A percentile compares a stretch with the other conserved stretches of the same genome.
Conservation (phyloP, 257 asterid genomes). For the Nicotiana sylvestris region DNA sequence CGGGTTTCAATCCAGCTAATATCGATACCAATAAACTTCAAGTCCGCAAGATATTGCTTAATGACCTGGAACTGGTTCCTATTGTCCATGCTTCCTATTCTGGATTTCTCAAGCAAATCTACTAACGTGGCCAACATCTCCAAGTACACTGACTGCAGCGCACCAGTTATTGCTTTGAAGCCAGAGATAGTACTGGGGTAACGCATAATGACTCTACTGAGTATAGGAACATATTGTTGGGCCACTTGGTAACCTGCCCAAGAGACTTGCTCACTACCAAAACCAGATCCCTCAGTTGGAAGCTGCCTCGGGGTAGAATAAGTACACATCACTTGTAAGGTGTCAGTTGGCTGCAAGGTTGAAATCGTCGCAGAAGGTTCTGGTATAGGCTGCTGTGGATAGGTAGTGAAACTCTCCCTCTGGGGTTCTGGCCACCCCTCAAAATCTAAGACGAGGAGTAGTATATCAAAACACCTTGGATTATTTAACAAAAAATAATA, state of each 20-base stretch:
- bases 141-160: background rate
- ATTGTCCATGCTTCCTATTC: background rate
- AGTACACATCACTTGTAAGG: background rate
- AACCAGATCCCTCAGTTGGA: background rate
- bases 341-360: background rate
- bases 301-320: constrained; percentile 1
- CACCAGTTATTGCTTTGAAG: background rate
- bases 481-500: background rate
- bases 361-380: background rate
- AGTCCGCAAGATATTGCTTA: background rate
- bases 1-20: constrained; percentile 10
- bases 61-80: background rate
- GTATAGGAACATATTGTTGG: constrained; percentile 8
- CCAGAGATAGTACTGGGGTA: constrained; percentile 7
- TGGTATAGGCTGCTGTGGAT: background rate
- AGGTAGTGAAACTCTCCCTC: background rate
- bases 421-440: background rate
- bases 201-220: background rate
- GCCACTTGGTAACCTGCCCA: constrained; percentile 12
- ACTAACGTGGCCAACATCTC: constrained; percentile 13
- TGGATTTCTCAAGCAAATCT: constrained; percentile 11
- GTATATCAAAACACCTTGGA: background rate
- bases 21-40: constrained; percentile 15
- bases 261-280: background rate
- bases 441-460: background rate